Evolutionary conservation across 2,329 filamentous ascomycete species (phyloP), one percentile per base, ranked within the genome.

Genomic region (Grosmannia serpens): DNA sequence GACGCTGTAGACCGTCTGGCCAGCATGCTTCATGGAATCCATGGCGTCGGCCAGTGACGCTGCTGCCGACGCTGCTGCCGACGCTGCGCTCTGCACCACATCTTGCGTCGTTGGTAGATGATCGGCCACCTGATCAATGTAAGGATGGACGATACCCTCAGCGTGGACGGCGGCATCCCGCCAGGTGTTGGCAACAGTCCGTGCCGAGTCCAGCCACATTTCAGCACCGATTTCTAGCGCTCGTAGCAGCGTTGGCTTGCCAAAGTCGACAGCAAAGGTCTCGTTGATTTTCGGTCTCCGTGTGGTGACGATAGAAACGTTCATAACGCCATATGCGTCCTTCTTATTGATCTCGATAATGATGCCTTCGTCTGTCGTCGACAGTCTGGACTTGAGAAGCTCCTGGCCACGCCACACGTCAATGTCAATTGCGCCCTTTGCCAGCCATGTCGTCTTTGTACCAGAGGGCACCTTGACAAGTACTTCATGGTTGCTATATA

Each of bases 231-330:
- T 71, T 58, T 78, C 76, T 7, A 78, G 62, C 17, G 73, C 74
- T 46, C 75, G 73, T 15, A 70, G 71, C 49, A 80, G 67, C 20
- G 74, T 68, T 26, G 75, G 71, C 66, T 71, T 77, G 53, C 81
- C 80, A 67, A 86, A 83, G 66, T 84, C 78, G 33, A 86, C 70
- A 46, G 77, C 75, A 67, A 85, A 81, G 0, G 78, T 79, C 70
- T 85, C 82, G 64, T 81, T 81, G 62, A 85, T 75, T 67, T 77
- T 80, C 27, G 84, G 84, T 61, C 79, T 80, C 58, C 76, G 80
- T 17, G 75, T 81, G 1, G 83, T 83, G 58, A 78, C 73, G 41
- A 87, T 75, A 2, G 78, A 77, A 51, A 87, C 73, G 57, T 80
- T 80, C 55, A 86, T 68, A 44, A 81, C 68, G 35, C 83, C 84